These are phyloP conservation scores for Eucalyptus curtisii DNA, from an alignment of 345 rosid genomes.

Conservation along the genomic window DNA sequence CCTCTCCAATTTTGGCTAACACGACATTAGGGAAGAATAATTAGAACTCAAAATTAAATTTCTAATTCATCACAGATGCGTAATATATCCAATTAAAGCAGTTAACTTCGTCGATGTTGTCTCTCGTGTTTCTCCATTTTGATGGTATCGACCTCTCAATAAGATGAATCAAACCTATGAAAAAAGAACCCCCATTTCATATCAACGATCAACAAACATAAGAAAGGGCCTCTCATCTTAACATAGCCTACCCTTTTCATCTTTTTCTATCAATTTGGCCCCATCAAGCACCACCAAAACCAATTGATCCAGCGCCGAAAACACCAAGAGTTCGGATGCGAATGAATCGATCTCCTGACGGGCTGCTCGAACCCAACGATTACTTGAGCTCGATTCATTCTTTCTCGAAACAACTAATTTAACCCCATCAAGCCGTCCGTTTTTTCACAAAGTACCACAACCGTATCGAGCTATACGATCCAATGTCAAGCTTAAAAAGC, in stretches of 20 bases:
- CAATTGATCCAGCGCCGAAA: not conserved
- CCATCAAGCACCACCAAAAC: not conserved
- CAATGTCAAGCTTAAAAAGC: not conserved
- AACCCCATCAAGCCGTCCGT: not conserved
- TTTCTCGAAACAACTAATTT: not conserved
- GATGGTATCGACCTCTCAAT: not conserved
- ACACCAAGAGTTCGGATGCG: rapidly evolving
- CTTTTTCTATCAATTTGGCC: not conserved
- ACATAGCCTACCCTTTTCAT: not conserved
- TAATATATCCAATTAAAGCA: not conserved
- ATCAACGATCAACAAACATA: not conserved
- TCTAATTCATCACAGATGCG: not conserved
- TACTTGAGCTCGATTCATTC: not conserved
- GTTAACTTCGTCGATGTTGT: not conserved
- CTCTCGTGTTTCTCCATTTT: not conserved
- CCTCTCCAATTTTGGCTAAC: not conserved
- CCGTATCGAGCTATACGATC: not conserved
- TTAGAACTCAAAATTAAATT: not conserved
- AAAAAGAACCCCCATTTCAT: not conserved
- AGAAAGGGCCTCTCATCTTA: not conserved
- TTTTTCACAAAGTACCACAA: not conserved
- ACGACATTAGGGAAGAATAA: not conserved
- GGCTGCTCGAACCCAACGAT: not conserved
- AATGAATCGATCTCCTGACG: not conserved
- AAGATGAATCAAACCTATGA: not conserved